phyloP scores from a whole-genome alignment of 257 asterid species.

The Ehretia macrophylla region DNA sequence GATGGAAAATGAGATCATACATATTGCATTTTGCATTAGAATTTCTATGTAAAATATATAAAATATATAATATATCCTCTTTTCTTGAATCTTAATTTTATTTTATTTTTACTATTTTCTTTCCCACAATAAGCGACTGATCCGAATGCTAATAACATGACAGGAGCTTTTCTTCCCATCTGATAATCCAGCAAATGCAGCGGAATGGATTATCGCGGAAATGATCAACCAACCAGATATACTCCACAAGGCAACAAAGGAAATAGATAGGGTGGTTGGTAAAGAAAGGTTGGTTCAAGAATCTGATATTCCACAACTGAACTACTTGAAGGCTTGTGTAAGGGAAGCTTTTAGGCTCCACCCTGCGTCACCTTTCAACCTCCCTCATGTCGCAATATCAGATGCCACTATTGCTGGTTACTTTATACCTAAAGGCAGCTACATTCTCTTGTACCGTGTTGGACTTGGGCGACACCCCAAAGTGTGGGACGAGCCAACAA shows the following conservation, averaged over 20 bases:
- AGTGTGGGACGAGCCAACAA: conserved; percentile 1
- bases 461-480: conserved; percentile 6
- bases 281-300: too few relatives aligned
- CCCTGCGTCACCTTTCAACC: conserved; percentile 2
- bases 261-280: too few relatives aligned
- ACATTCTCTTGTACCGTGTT: background rate
- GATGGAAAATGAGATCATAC: too few relatives aligned
- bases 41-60: too few relatives aligned
- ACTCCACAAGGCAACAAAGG: too few relatives aligned
- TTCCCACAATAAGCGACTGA: too few relatives aligned
- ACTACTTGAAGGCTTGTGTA: conserved; percentile 6
- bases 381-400: background rate
- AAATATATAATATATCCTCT: too few relatives aligned
- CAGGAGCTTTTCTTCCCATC: background rate
- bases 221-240: conserved; percentile 5
- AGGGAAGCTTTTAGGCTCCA: conserved; percentile 8
- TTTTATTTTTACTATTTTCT: too few relatives aligned
- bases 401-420: conserved; percentile 5
- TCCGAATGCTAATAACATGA: too few relatives aligned
- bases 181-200: background rate
- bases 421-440: conserved; percentile 5
- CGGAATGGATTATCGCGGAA: background rate
- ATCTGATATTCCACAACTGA: too few relatives aligned
- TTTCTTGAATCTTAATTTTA: too few relatives aligned
- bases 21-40: too few relatives aligned